A percentile compares a stretch with the other conserved stretches of the same genome.
phyloP scores from a whole-genome alignment of 768 basidiomycete species.

The Psilocybe sp. region DNA sequence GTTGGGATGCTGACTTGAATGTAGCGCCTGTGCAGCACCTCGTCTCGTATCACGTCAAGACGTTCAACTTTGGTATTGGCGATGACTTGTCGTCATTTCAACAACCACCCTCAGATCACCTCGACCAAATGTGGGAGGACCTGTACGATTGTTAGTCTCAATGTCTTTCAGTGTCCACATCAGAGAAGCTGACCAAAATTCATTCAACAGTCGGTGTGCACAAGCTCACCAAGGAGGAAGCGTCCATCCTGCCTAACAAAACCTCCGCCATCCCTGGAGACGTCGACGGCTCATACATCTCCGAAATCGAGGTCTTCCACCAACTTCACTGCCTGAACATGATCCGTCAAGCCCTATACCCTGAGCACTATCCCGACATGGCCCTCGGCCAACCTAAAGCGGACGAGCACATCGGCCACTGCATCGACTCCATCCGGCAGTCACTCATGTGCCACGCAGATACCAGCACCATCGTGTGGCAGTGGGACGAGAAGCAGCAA shows the following conservation, averaged over 20 bases:
- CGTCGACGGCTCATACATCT: slow-evolving; percentile 14
- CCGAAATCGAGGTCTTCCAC: slow-evolving; percentile 21
- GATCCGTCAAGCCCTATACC: slow-evolving; percentile 13
- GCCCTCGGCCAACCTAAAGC: slow-evolving; percentile 5
- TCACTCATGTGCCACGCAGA: slow-evolving; percentile 16
- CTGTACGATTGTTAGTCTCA: neutral
- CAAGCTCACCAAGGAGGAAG: slow-evolving; percentile 15
- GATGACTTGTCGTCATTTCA: slow-evolving; percentile 1
- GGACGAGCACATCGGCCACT: slow-evolving; percentile 16
- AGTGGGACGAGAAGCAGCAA: slow-evolving; percentile 10
- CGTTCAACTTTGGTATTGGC: neutral
- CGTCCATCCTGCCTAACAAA: slow-evolving; percentile 18
- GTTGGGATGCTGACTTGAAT: neutral
- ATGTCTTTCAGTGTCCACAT: too few species aligned
- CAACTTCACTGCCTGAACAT: slow-evolving; percentile 22
- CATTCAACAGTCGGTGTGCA: slow-evolving; percentile 1
- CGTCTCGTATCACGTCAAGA: neutral
- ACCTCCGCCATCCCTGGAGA: slow-evolving; percentile 16
- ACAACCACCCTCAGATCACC: neutral
- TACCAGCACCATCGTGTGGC: slow-evolving; percentile 16
- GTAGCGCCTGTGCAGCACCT: neutral
- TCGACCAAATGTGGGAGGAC: slow-evolving; percentile 2
- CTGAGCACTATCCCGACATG: slow-evolving; percentile 12
- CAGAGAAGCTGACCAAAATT: too few species aligned
- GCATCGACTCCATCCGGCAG: slow-evolving; percentile 17